phyloP scores from a whole-genome alignment of 139 green algal species.

The Coelastrella sp. region DNA sequence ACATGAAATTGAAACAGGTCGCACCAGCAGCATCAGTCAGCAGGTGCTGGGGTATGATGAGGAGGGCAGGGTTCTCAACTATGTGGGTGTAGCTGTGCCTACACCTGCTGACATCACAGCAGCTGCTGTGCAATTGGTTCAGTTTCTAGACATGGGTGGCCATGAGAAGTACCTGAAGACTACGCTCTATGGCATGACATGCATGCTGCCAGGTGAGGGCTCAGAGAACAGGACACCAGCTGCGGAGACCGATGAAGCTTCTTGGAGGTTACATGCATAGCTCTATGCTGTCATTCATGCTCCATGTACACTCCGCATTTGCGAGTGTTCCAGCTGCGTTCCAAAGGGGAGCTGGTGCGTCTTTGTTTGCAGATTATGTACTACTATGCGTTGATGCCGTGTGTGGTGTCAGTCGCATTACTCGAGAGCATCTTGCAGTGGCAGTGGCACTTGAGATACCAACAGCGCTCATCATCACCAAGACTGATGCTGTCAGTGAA shows the following conservation, averaged over 20 bases:
- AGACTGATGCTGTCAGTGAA: slow-evolving; percentile 70
- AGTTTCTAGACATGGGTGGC: slow-evolving; percentile 89
- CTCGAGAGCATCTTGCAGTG: slow-evolving; percentile 80
- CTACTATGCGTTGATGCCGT: slow-evolving; percentile 74
- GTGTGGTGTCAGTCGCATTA: slow-evolving; percentile 57
- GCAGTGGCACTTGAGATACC: slow-evolving; percentile 84
- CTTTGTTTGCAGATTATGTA: slow-evolving; percentile 66
- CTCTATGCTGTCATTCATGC: no score
- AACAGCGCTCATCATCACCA: slow-evolving; percentile 81
- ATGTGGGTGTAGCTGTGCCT: slow-evolving; percentile 57
- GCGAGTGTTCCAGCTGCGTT: not conserved
- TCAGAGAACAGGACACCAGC: no score
- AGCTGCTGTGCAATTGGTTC: slow-evolving; percentile 63
- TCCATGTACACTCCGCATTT: no score
- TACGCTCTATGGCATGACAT: slow-evolving; percentile 76
- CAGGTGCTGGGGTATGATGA: slow-evolving; percentile 80
- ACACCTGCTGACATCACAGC: slow-evolving; percentile 67
- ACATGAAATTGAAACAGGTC: slow-evolving; percentile 90
- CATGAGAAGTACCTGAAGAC: slow-evolving; percentile 88
- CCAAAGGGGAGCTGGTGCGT: not conserved
- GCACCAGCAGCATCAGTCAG: slow-evolving; percentile 78
- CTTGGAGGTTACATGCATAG: not conserved
- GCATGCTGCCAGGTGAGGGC: slow-evolving; percentile 58
- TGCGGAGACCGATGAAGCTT: no score
- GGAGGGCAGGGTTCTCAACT: slow-evolving; percentile 66